Conservation (phyloP, 2,329 filamentous ascomycete genomes). For the Microcyclosporella mali region DNA sequence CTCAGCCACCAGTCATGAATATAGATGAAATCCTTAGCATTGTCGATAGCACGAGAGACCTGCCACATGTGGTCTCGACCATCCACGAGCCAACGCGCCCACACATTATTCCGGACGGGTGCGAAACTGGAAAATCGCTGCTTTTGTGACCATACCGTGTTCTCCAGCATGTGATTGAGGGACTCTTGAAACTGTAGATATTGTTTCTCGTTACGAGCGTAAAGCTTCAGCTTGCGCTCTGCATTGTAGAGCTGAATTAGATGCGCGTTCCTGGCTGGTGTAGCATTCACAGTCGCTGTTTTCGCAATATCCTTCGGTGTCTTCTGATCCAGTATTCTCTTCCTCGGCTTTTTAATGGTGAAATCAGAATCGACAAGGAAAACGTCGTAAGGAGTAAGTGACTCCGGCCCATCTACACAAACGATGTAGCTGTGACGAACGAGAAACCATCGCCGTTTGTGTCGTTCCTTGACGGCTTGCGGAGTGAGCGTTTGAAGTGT, state of each 20-base stretch:
- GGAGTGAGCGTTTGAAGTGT: slow-evolving; percentile 39
- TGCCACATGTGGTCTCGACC: slow-evolving; percentile 99
- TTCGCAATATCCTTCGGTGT: slow-evolving; percentile 58
- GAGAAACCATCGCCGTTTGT: slow-evolving; percentile 93
- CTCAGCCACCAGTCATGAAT: slow-evolving; percentile 99
- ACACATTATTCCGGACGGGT: slow-evolving; percentile 76
- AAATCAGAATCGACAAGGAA: slow-evolving; percentile 94
- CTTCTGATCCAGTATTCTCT: slow-evolving; percentile 44
- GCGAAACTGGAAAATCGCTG: slow-evolving; percentile 94
- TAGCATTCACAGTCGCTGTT: slow-evolving; percentile 54
- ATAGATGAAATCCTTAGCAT: slow-evolving; percentile 96
- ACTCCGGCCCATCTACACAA: slow-evolving; percentile 96
- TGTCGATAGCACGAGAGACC: slow-evolving; percentile 90
- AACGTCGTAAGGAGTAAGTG: slow-evolving; percentile 98
- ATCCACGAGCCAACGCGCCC: slow-evolving; percentile 94
- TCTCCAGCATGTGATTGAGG: slow-evolving; percentile 74
- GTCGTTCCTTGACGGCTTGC: slow-evolving; percentile 69
- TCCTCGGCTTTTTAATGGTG: slow-evolving; percentile 65
- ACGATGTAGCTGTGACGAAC: slow-evolving; percentile 97
- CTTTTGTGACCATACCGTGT: slow-evolving; percentile 72
- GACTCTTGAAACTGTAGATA: slow-evolving; percentile 91
- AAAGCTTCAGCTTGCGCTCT: slow-evolving; percentile 83
- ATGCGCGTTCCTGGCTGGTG: slow-evolving; percentile 64
- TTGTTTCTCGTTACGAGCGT: slow-evolving; percentile 84
- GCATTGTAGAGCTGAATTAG: slow-evolving; percentile 82